Base-by-base conservation (phyloP, 306 rosid species). In the Notholithocarpus densiflorus region DNA sequence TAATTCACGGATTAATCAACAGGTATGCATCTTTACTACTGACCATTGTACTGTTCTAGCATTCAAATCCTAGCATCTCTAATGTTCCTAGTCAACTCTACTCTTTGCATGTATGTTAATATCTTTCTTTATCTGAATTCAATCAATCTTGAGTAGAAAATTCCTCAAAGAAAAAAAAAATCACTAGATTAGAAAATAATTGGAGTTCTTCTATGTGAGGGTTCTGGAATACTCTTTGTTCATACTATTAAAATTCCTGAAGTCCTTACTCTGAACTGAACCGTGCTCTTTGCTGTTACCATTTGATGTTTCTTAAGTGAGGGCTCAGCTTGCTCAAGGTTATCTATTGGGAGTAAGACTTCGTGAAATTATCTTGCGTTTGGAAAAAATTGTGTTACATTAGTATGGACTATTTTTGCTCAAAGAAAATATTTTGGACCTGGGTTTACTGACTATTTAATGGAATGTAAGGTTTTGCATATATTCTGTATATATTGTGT, bases 1-100 rank as follows among this genome's bases (percentile, higher is more conserved):
- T 56, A 86, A 82, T 89, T 82, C 81, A 11, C 90, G 62, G 81
- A 88, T 88, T 73, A 89, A 88, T 87, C 97, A 91, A 81, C 98
- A 95, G 98, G 98, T 95, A 54, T 73, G 76, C 37, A 37, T 24
- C 11, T 48, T 69, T 27, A 19, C 15, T 75, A 48, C 40, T n/a
- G 27, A 68, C n/a, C 5, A 7, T 62, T 51, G 65, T 82, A 52
- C 31, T 24, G 18, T 71, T 68, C 43, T 56, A 19, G 31, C 20
- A 34, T 19, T 61, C 34, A 77, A 80, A 26, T 65, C 37, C 20
- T 40, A 9, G 69, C 23, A 20, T 77, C 15, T 80, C 10, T 76
- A 34, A 48, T 74, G 56, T 45, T 71, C 31, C 51, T 56, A 0
- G 24, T 40, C 23, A 52, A 21, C 43, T 69, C 69, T 52, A 13